phyloP scores from a whole-genome alignment of 768 basidiomycete genomes.

The Mycena venus region DNA sequence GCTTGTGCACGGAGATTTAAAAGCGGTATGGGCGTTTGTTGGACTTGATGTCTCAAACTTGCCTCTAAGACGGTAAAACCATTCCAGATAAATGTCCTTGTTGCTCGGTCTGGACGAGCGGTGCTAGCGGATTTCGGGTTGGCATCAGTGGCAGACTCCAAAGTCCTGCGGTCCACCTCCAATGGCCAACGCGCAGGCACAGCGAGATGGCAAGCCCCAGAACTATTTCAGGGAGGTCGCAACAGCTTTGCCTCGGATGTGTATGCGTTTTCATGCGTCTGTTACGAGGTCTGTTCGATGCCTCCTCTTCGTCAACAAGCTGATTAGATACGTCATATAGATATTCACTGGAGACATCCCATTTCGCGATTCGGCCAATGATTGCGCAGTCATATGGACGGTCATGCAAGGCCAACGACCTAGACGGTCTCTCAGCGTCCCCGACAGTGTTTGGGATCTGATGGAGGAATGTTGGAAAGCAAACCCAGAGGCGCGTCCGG shows the following conservation, averaged over 20 bases:
- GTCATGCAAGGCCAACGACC: constrained; percentile 31
- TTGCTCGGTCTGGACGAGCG: constrained; percentile 36
- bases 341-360: constrained; percentile 40
- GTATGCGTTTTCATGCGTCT: too few species aligned
- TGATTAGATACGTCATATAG: constrained; percentile 2
- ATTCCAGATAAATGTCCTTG: constrained; percentile 40
- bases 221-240: constrained; percentile 27
- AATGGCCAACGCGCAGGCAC: constrained; percentile 33
- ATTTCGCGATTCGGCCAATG: constrained; percentile 33
- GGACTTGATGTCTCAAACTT: background rate
- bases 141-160: constrained; percentile 35
- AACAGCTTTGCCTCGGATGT: too few species aligned
- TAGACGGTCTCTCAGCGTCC: background rate
- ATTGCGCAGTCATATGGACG: constrained; percentile 30
- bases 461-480: constrained; percentile 28
- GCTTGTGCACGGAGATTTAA: too few species aligned
- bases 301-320: background rate
- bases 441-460: constrained; percentile 19
- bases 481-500: constrained; percentile 10
- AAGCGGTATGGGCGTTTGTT: constrained; percentile 32
- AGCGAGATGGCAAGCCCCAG: constrained; percentile 42
- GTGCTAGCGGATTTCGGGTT: constrained; percentile 45
- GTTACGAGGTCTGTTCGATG: background rate
- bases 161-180: constrained; percentile 34
- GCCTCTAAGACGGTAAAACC: background rate